Base-by-base conservation (phyloP, 306 rosid genomes). In the Corylus americana region DNA sequence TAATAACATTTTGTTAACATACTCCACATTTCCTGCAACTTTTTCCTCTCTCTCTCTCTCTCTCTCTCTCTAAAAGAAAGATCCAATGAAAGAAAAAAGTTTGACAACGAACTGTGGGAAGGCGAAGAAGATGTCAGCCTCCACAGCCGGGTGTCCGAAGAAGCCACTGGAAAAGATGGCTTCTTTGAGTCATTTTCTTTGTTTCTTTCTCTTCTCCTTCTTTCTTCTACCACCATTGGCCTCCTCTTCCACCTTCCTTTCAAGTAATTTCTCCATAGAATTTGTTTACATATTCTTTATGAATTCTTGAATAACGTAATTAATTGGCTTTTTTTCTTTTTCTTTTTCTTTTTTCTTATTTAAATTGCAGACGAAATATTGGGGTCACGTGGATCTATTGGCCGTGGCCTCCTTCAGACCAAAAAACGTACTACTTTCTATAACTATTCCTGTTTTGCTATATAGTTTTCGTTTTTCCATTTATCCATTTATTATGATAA, bases 391-490 rank as follows among this genome's bases (percentile, higher is more conserved):
- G 72, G 25, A 79, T 73, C 83, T 44, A 71, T 71, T 1, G 85
- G 89, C 7, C 98, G 98, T 73, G 82, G 92, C 79, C 99, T 95
- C 73, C 94, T 95, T 55, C 98, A 95, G 79, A 83, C 88, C 75
- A 81, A 76, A 86, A 87, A 88, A 84, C 69, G 99, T 95, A 87
- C 59, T 49, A 45, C 5, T 74, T 61, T 63, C 2, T 12, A 27
- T 74, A 7, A 39, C 29, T 2, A 13, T 64, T 50, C 10, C 49
- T 55, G 8, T 45, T 35, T 10, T 16, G 7, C 4, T 0, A 0
- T 35, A 0, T 1, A 2, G 54, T 1, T 76, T 49, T 75, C 8
- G 17, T 25, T 45, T 2, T 47, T 47, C 5, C 12, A 13, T 59
- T 42, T 17, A 37, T 31, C 5, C 12, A 13, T 53, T 42, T 17